Evolutionary conservation across 345 rosid genomes (phyloP), one percentile per base, ranked within the genome.

Genomic region (Schrenkiella parvula): DNA sequence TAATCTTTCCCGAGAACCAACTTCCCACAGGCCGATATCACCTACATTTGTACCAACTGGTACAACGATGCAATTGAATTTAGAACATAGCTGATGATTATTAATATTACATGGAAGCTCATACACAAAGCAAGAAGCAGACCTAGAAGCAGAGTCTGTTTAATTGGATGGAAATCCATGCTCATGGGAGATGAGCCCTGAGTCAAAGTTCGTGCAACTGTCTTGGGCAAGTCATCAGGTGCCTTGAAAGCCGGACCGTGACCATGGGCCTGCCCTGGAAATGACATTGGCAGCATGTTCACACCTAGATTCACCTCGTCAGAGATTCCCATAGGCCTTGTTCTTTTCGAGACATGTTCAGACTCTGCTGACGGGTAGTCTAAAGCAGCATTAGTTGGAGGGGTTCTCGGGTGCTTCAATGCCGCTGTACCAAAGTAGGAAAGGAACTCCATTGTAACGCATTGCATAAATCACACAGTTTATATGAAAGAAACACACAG

Each of bases 1-100:
- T 59, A 91, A 69, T 68, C 88, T 81, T 64, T 91, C 97, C 73
- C 86, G 80, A 23, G 96, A 88, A 76, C 96, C 95, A 84, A 85
- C 87, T 75, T 95, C 96, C 99, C 99, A 95, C 61, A 95, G 74
- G 42, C 88, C 89, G 66, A 95, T 80, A 72, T 89, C 97, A 13
- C 99, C 97, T 70, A 91, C 95, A 71, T 87, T 89, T 76, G 97
- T 91, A 75, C 99, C 99, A 82, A 95, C 99, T 95, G 85, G 57
- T 84, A 68, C 44, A 71, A 19, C 71, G 39, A 35, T 17, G 34
- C 51, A 79, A 59, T 9, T 35, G 26, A 76, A 69, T 13, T 63
- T 17, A 73, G 66, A 10, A 26, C 8, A 0, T 12, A 5, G 2
- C 29, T 32, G 51, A 61, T 17, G 34, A 35, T 70, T 38, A 69